Evolutionary conservation across 306 rosid species (phyloP).

Genomic region (Canavalia gladiata): DNA sequence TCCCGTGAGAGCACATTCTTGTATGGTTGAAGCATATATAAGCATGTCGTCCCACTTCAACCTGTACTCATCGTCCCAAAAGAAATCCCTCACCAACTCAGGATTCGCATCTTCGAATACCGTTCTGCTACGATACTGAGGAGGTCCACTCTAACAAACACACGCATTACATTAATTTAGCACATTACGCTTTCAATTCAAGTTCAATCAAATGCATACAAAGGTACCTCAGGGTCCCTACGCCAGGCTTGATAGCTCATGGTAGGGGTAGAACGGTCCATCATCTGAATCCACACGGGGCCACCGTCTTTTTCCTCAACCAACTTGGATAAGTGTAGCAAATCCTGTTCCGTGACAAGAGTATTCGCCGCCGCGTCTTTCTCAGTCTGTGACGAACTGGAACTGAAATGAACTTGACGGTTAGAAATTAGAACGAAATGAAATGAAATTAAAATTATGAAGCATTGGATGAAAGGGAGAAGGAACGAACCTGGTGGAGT

Average conservation of each 20-base stretch:
- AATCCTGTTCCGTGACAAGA: slow-evolving; percentile 62
- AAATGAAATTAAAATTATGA: neutral
- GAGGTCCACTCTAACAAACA: slow-evolving; percentile 60
- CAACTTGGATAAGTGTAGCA: slow-evolving; percentile 52
- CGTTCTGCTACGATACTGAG: slow-evolving; percentile 66
- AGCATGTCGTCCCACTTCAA: slow-evolving; percentile 70
- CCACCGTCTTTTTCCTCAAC: slow-evolving; percentile 79
- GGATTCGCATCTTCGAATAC: slow-evolving; percentile 61
- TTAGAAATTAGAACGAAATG: neutral
- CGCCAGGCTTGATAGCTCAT: slow-evolving; percentile 84
- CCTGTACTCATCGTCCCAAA: slow-evolving; percentile 67
- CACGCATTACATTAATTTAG: neutral
- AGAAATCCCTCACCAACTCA: slow-evolving; percentile 67
- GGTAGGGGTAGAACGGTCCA: slow-evolving; percentile 83
- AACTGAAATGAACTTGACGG: neutral
- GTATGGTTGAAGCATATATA: slow-evolving; percentile 46
- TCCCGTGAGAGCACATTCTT: slow-evolving; percentile 57
- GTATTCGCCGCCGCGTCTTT: slow-evolving; percentile 43
- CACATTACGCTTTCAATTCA: neutral
- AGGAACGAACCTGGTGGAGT: slow-evolving; percentile 53
- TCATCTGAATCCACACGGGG: slow-evolving; percentile 93
- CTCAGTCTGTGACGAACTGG: slow-evolving; percentile 48
- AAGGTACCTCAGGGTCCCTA: slow-evolving; percentile 55
- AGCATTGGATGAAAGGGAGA: neutral
- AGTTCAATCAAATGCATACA: too few relatives aligned